Base-by-base conservation (phyloP, 2,329 filamentous ascomycete genomes). In the Lizonia empirigonia region DNA sequence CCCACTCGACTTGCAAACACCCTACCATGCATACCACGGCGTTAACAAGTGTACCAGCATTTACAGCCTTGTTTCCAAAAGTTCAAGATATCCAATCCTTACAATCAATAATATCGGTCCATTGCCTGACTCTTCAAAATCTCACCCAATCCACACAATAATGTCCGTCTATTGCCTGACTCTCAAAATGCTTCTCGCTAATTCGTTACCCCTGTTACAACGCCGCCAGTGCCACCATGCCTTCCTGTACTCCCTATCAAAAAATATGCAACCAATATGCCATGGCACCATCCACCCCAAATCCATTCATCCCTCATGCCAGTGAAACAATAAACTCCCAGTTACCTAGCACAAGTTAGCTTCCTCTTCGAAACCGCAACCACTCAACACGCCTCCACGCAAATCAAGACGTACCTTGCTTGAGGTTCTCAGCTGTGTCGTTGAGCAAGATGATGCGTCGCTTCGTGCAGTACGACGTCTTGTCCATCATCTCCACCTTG, bases 401-500 rank as follows among this genome's bases (percentile, higher is more conserved):
- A 8, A 2, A 8, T 13, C 8, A n/a, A n/a, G n/a, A 80, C 83
- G 74, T 81, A 94, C 93, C 89, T 70, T 90, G 86, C 63, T 89
- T 91, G 44, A 99, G 78, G 64, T 96, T 96, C 60, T 96, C 89
- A 0, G 94, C 94, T 2, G 94, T 97, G 65, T 97, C 91, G 47
- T 91, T 90, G 16, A 99, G 80, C 8, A 99, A 74, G 58, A 97
- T 97, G 19, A 97, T 82, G 35, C 94, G 84, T 45, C 94, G 84
- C 74, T 94, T 93, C 74, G 90, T 96, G 78, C 95, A 99, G 73
- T 99, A 99, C 0, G 91, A 85, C 4, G 93, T 99, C 82, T 97
- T 97, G 74, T 99, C 93, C 85, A 99, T 90, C 69, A 99, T 99
- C 60, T 97, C 93, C 6, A 96, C 91, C 78, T 97, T 97, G 53